A percentile compares a stretch with the other conserved stretches of the same genome.
Conservation (phyloP, 148 eudicot species). For the Pharnaceum exiguum region DNA sequence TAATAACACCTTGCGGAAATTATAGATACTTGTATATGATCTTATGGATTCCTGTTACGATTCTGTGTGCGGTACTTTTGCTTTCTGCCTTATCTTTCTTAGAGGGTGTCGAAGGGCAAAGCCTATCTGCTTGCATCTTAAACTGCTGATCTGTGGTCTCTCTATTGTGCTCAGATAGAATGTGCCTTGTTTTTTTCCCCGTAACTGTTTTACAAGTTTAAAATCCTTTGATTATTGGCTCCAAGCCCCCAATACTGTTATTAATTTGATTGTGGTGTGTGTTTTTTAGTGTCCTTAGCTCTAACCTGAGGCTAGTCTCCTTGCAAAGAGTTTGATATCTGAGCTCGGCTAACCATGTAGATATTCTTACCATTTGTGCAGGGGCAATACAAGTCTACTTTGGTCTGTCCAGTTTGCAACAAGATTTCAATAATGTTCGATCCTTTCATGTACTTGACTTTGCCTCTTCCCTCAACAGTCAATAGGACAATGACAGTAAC, state of each 20-base stretch:
- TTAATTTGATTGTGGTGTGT: background rate
- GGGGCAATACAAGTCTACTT: constrained; percentile 98
- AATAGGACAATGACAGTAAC: constrained; percentile 82
- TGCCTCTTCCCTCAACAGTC: constrained; percentile 83
- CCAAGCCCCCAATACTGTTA: too few species aligned
- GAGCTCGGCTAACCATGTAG: constrained; percentile 10
- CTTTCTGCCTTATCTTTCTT: too few species aligned
- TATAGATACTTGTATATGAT: too few species aligned
- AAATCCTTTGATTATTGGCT: background rate
- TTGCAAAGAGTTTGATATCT: background rate
- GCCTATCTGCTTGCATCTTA: too few species aligned
- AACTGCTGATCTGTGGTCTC: too few species aligned
- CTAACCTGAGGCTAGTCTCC: background rate
- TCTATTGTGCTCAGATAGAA: too few species aligned
- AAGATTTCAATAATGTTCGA: constrained; percentile 92
- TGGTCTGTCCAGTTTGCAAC: constrained; percentile 87
- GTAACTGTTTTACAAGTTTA: background rate
- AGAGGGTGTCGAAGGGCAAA: too few species aligned
- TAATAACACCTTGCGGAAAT: too few species aligned
- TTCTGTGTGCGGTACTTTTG: too few species aligned
- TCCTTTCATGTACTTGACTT: constrained; percentile 95
- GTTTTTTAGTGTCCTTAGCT: background rate
- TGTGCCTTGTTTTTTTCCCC: background rate
- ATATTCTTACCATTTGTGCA: constrained; percentile 27
- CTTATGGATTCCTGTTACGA: too few species aligned